Conservation (phyloP, 768 basidiomycete genomes). For the Peribolospora kevripleyi region DNA sequence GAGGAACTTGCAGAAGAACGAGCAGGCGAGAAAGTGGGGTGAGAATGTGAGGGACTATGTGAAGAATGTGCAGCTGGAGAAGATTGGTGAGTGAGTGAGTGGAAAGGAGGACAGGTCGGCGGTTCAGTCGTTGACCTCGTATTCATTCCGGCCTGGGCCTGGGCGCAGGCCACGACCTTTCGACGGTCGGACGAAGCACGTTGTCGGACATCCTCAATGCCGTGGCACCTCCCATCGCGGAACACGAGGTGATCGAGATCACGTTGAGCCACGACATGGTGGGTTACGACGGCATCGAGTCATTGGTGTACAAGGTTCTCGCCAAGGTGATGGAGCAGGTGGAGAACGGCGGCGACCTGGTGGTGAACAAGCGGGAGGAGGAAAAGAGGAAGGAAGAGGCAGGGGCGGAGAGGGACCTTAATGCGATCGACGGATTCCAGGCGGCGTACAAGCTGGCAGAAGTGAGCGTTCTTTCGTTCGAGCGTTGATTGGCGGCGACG, state of each 20-base stretch:
- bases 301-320: conserved; percentile 70
- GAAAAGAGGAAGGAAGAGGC: conserved; percentile 37
- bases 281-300: conserved; percentile 85
- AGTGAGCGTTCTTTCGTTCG: conserved; percentile 24
- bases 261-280: conserved; percentile 91
- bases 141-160: background rate
- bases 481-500: conserved; percentile 12
- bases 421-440: conserved; percentile 60
- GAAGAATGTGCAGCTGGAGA: conserved; percentile 69
- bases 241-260: conserved; percentile 91
- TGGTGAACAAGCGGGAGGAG: conserved; percentile 62
- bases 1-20: conserved; percentile 33
- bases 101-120: background rate
- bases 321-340: conserved; percentile 81
- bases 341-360: conserved; percentile 56
- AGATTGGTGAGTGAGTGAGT: conserved; percentile 36
- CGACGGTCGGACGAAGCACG: conserved; percentile 62
- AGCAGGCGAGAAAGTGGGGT: conserved; percentile 68
- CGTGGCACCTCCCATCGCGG: conserved; percentile 92
- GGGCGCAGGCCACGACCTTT: conserved; percentile 58
- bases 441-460: conserved; percentile 64
- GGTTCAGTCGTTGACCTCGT: too few relatives aligned
- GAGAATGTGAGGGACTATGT: conserved; percentile 69
- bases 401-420: conserved; percentile 38
- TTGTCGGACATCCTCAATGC: conserved; percentile 79